phyloP scores from a whole-genome alignment of 495 filamentous ascomycete species.

The Hypoxylon intermedium region DNA sequence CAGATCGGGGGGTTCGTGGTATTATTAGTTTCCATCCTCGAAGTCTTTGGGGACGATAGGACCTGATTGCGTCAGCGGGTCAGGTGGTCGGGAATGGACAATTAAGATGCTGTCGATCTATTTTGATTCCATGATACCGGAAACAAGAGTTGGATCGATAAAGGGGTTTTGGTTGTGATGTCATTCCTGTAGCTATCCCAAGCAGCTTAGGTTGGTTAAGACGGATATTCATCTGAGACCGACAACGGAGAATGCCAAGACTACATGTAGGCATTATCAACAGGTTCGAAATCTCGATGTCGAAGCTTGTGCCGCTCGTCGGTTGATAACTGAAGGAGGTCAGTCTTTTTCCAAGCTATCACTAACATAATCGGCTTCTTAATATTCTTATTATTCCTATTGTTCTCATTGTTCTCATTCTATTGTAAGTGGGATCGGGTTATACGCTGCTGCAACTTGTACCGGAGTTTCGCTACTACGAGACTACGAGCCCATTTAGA shows the following conservation, averaged over 20 bases:
- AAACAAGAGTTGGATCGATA: not conserved
- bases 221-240: conserved; percentile 9
- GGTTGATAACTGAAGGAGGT: conserved; percentile 11
- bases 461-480: conserved; percentile 32
- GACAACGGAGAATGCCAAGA: conserved; percentile 19
- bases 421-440: conserved; percentile 9
- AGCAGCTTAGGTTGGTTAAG: conserved; percentile 3
- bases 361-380: conserved; percentile 2
- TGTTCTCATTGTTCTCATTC: too few relatives aligned
- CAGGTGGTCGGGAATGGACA: conserved; percentile 15
- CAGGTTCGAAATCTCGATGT: conserved; percentile 8
- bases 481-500: too few relatives aligned
- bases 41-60: conserved; percentile 1
- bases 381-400: too few relatives aligned
- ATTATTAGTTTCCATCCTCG: conserved; percentile 22
- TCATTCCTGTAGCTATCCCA: conserved; percentile 14
- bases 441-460: conserved; percentile 7
- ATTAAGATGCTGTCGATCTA: conserved; percentile 21
- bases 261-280: conserved; percentile 7
- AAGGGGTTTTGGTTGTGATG: conserved; percentile 18
- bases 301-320: not conserved
- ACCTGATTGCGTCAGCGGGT: conserved; percentile 35
- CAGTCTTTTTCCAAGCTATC: not conserved
- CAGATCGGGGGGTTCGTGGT: conserved; percentile 19
- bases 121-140: conserved; percentile 12